These are phyloP conservation scores for Erodium texanum DNA, from an alignment of 441 rosid species.

Conservation along the genomic window DNA sequence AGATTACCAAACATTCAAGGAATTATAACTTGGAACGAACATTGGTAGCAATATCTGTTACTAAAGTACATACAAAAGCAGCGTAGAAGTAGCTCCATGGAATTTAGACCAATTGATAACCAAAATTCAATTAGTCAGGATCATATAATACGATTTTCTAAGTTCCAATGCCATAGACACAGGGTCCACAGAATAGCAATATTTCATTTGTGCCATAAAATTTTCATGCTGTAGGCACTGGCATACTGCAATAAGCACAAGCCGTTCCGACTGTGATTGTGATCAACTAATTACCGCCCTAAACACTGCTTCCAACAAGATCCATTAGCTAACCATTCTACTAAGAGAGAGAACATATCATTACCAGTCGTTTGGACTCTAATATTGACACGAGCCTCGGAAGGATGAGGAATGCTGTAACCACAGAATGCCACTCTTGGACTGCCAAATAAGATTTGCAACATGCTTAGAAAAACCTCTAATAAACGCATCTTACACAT, in stretches of 20 bases:
- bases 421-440: not conserved
- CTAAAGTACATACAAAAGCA: no score
- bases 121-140: no score
- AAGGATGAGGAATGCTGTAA: no score
- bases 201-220: conserved; percentile 38
- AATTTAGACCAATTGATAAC: not conserved
- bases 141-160: no score
- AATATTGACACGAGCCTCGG: conserved; percentile 49
- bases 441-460: conserved; percentile 35
- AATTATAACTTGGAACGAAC: no score
- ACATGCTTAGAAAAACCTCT: conserved; percentile 7
- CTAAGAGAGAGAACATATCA: not conserved
- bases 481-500: not conserved
- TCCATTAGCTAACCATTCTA: no score
- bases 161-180: no score
- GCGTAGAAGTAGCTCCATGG: not conserved
- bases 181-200: no score
- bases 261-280: not conserved
- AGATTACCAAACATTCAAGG: no score
- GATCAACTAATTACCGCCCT: no score
- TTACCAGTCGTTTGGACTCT: conserved; percentile 90
- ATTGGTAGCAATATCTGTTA: conserved; percentile 9
- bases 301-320: no score
- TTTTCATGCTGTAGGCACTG: not conserved
- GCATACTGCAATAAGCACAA: not conserved